Base-by-base conservation (phyloP, 192 early-diverging fungal species). In the Coemansia javaensis region DNA sequence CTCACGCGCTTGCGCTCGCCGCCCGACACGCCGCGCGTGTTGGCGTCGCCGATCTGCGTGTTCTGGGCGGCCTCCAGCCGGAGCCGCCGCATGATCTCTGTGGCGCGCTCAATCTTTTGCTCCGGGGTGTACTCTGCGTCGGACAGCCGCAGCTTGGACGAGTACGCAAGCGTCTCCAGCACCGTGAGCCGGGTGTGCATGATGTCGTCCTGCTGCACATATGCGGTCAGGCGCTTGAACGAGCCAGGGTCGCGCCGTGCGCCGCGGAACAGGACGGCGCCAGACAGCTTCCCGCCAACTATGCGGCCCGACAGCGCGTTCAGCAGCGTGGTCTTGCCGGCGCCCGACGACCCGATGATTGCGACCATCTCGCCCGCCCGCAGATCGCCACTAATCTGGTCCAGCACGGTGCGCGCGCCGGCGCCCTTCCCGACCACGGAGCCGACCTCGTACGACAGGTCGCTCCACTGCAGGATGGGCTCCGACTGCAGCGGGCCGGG, bases 301-400 rank as follows among this genome's bases (percentile, higher is more conserved):
- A 79, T 66, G 21, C 85, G 86, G 0, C 82, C 83, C 7, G 85
- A 85, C n/a, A 91, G 61, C n/a, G 88, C 76, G 62, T 90, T 88
- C 11, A 97, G 64, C 20, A 93, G 53, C 5, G 86, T 91, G 9
- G 90, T 85, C 70, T 93, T 96, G 16, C 92, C 94, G 6, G 92
- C 89, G 10, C 93, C 93, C 23, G 84, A 87, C 0, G 90, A 90
- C 5, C 93, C 95, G 79, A 96, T 95, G 13, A 98, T 87, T 1
- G 89, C 91, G 38, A 89, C 74, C 33, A 87, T 74, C 27, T 87
- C 80, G 24, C 87, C 88, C 7, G 86, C 70, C 15, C 67, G 63
- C 21, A 88, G 80, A 13, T 79, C 56, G 5, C 91, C 91, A 2
- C 70, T 81, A 15, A 93, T 79, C 2, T 77, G 66, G 36, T 78